phyloP scores from a whole-genome alignment of 176 grass and related monocot species.

The Rhynchospora pubera region DNA sequence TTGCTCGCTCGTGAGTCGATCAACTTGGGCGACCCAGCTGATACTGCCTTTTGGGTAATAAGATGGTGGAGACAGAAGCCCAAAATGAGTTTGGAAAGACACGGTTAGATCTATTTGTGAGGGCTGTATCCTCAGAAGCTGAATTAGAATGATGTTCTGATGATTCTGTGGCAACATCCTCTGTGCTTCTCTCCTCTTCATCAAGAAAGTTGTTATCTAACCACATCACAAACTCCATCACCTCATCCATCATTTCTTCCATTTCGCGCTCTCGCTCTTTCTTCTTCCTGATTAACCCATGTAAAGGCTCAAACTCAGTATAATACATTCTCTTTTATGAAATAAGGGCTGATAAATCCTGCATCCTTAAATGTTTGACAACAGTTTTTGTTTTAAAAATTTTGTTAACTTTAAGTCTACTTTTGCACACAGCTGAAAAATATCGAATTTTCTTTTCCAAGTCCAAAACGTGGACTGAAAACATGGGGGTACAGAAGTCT shows the following conservation, averaged over 20 bases:
- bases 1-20: too few relatives aligned
- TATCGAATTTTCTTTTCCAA: background rate
- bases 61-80: background rate
- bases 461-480: too few relatives aligned
- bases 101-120: background rate
- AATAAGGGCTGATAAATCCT: background rate
- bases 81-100: background rate
- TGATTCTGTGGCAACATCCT: background rate
- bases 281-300: background rate
- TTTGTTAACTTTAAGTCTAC: background rate
- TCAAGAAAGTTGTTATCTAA: conserved; percentile 5
- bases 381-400: background rate
- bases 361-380: too few relatives aligned
- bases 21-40: background rate
- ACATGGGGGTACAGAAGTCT: too few relatives aligned
- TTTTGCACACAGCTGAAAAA: background rate
- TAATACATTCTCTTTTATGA: background rate
- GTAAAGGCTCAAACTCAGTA: background rate
- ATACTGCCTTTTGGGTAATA: background rate
- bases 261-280: background rate
- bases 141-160: background rate
- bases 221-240: conserved; percentile 12
- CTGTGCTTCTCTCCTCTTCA: background rate
- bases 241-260: conserved; percentile 8
- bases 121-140: background rate